A percentile compares a stretch with the other conserved stretches of the same genome.
Conservation (phyloP, 352 stramenopile species). For the Phytophthora pini region DNA sequence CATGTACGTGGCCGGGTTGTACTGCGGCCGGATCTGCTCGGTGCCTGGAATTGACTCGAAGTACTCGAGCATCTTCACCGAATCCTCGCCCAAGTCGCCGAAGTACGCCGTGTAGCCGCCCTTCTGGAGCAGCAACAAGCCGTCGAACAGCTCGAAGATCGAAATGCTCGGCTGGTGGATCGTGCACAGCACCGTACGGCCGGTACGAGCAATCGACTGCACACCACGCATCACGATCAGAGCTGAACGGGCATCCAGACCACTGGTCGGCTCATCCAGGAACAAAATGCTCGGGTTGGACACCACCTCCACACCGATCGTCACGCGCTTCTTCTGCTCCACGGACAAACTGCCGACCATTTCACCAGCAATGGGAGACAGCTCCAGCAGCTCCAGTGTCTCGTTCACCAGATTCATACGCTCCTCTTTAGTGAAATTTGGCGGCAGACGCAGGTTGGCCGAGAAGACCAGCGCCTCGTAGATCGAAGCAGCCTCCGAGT, state of each 20-base stretch:
- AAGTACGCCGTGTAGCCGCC: constrained; percentile 83
- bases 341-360: constrained; percentile 67
- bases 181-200: constrained; percentile 83
- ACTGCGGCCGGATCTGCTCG: constrained; percentile 62
- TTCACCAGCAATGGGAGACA: neutral
- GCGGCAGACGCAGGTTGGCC: constrained; percentile 82
- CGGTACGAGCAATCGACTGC: constrained; percentile 81
- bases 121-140: constrained; percentile 88
- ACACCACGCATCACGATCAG: constrained; percentile 90
- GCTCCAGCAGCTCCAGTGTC: constrained; percentile 63
- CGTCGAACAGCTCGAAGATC: constrained; percentile 94
- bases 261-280: constrained; percentile 93
- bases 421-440: constrained; percentile 45
- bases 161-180: constrained; percentile 73
- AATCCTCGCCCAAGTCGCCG: constrained; percentile 85
- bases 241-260: constrained; percentile 88
- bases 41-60: constrained; percentile 80
- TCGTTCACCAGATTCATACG: constrained; percentile 61
- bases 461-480: constrained; percentile 93
- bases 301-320: constrained; percentile 94
- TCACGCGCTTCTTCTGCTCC: constrained; percentile 94
- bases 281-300: constrained; percentile 94
- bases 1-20: constrained; percentile 94
- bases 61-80: constrained; percentile 84
- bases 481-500: constrained; percentile 86